phyloP scores from a whole-genome alignment of 805 yeast genomes.

The Metschnikowia kunwiensis region DNA sequence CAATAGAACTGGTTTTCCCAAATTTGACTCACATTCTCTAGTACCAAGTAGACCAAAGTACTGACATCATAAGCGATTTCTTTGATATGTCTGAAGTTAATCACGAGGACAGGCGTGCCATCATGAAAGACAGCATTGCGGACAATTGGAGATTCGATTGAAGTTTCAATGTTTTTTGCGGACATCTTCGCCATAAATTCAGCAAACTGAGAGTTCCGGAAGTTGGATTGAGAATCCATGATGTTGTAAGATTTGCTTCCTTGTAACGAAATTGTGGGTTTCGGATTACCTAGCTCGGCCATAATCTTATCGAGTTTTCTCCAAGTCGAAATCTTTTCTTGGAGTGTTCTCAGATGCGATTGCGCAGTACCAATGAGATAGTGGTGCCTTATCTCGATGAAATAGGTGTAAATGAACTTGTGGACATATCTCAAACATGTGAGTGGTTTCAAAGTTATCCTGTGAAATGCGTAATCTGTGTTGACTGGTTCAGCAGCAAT shows the following conservation, averaged over 20 bases:
- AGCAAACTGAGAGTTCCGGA: slow-evolving; percentile 50
- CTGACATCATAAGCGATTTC: slow-evolving; percentile 44
- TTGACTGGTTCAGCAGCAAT: slow-evolving; percentile 19
- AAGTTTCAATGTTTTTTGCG: slow-evolving; percentile 47
- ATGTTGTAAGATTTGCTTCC: slow-evolving; percentile 50
- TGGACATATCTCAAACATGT: slow-evolving; percentile 40
- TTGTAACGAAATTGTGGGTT: slow-evolving; percentile 51
- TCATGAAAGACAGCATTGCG: slow-evolving; percentile 67
- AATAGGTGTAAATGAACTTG: slow-evolving; percentile 37
- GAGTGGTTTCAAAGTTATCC: slow-evolving; percentile 26
- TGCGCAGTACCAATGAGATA: slow-evolving; percentile 27
- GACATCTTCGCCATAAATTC: slow-evolving; percentile 75
- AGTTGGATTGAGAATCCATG: slow-evolving; percentile 40
- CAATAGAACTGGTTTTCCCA: slow-evolving; percentile 67
- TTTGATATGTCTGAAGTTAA: slow-evolving; percentile 39
- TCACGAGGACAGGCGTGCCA: slow-evolving; percentile 66
- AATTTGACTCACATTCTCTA: slow-evolving; percentile 64
- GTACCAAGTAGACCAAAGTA: slow-evolving; percentile 52
- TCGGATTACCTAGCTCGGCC: slow-evolving; percentile 57
- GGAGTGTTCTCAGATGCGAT: slow-evolving; percentile 16
- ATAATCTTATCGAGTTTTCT: slow-evolving; percentile 46
- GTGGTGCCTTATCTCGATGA: slow-evolving; percentile 27
- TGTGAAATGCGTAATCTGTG: slow-evolving; percentile 27
- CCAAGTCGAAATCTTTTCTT: slow-evolving; percentile 27
- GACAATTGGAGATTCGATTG: slow-evolving; percentile 45